Conservation (phyloP, 176 grass and related monocot genomes). For the Cenchrus americanus region DNA sequence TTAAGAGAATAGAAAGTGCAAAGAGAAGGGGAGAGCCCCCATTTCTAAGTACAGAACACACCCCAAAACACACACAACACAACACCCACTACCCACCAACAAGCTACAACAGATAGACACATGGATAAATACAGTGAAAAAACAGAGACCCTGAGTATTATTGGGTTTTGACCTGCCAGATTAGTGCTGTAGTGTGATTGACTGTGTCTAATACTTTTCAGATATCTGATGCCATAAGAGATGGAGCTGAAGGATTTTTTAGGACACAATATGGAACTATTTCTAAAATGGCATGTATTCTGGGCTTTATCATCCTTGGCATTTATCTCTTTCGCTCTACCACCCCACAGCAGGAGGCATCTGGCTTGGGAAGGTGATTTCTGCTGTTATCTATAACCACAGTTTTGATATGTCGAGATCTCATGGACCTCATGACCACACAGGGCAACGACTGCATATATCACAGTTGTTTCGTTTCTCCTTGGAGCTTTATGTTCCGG, state of each 20-base stretch:
- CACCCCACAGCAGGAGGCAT: constrained; percentile 89
- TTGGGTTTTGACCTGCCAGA: constrained; percentile 26
- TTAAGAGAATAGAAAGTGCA: too few species aligned
- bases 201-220: constrained; percentile 44
- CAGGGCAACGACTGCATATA: constrained; percentile 90
- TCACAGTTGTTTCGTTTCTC: constrained; percentile 94
- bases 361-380: constrained; percentile 82
- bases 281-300: constrained; percentile 92
- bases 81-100: too few species aligned
- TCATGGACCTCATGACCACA: constrained; percentile 27
- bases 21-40: too few species aligned
- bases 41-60: too few species aligned
- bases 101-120: too few species aligned
- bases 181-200: constrained; percentile 13
- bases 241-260: constrained; percentile 98
- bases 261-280: constrained; percentile 97
- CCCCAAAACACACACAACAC: too few species aligned
- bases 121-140: too few species aligned
- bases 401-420: not conserved
- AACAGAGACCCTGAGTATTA: not conserved
- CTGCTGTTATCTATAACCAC: constrained; percentile 16
- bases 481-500: constrained; percentile 96
- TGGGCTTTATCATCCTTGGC: constrained; percentile 89
- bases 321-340: constrained; percentile 96
- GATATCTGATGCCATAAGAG: constrained; percentile 99